A percentile compares a stretch with the other conserved stretches of the same genome.
Conservation (phyloP, 192 early-diverging fungal genomes). For the Linnemannia schmuckeri region DNA sequence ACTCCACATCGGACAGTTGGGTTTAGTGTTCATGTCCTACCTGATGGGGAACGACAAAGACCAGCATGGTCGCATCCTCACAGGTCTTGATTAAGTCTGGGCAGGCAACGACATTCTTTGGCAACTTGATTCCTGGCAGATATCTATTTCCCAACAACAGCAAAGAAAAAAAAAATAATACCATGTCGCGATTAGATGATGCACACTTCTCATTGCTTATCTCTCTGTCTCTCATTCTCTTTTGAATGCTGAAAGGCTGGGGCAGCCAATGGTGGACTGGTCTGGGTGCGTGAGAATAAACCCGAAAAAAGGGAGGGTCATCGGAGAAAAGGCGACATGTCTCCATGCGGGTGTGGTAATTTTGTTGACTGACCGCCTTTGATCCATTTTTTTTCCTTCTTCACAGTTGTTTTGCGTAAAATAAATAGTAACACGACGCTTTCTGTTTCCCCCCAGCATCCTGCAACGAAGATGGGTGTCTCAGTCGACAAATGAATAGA, state of each 20-base stretch:
- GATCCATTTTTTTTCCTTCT: slow-evolving; percentile 1
- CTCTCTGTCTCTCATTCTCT: background rate
- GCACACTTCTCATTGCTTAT: background rate
- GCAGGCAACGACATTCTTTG: slow-evolving; percentile 86
- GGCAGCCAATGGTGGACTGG: background rate
- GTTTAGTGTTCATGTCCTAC: slow-evolving; percentile 24
- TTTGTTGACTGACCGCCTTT: background rate
- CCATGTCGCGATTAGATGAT: slow-evolving; percentile 2
- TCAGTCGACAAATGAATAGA: background rate
- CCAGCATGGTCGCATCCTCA: slow-evolving; percentile 85
- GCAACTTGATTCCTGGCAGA: slow-evolving; percentile 86
- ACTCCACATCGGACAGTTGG: background rate
- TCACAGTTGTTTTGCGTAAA: background rate
- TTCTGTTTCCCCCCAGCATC: background rate
- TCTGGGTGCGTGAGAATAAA: slow-evolving; percentile 4
- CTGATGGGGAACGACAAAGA: slow-evolving; percentile 96
- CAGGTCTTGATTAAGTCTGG: slow-evolving; percentile 84
- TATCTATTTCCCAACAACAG: slow-evolving; percentile 44
- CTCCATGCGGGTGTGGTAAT: background rate
- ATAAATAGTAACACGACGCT: background rate
- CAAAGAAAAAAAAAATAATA: background rate
- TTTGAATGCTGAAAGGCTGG: background rate
- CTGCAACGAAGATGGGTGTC: background rate
- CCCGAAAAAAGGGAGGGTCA: background rate
- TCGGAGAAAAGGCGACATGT: background rate